Conservation (phyloP, 305 asterid species). For the Fraxinus dipetala region DNA sequence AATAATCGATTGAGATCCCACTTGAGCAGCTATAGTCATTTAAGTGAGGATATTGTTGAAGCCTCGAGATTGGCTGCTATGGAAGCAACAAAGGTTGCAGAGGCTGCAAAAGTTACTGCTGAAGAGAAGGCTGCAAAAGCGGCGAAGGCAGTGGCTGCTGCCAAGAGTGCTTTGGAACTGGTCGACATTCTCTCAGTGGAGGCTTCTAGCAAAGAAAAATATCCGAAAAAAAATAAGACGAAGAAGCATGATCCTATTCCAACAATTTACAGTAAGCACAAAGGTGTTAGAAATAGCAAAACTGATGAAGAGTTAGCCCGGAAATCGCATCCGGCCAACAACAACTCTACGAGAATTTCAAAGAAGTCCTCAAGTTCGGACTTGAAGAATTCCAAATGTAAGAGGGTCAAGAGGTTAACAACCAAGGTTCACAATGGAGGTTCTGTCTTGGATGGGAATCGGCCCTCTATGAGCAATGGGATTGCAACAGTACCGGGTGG, state of each 20-base stretch:
- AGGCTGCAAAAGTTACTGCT: slow-evolving; percentile 74
- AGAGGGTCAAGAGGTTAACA: slow-evolving; percentile 54
- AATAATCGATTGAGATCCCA: slow-evolving; percentile 46
- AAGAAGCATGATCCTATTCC: slow-evolving; percentile 79
- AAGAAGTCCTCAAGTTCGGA: slow-evolving; percentile 54
- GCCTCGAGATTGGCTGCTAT: slow-evolving; percentile 66
- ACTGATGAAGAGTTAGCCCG: slow-evolving; percentile 84
- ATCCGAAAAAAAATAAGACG: slow-evolving; percentile 60
- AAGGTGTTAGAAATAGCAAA: slow-evolving; percentile 43
- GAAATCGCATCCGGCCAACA: slow-evolving; percentile 68
- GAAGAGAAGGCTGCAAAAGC: slow-evolving; percentile 91
- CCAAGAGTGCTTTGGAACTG: slow-evolving; percentile 79
- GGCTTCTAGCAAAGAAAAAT: slow-evolving; percentile 37
- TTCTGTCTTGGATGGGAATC: slow-evolving; percentile 2
- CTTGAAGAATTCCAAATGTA: slow-evolving; percentile 47
- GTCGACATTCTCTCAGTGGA: slow-evolving; percentile 61
- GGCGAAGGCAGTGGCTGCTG: slow-evolving; percentile 82
- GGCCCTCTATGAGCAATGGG: slow-evolving; percentile 26
- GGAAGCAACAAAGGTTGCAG: slow-evolving; percentile 64
- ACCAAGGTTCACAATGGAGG: slow-evolving; percentile 31
- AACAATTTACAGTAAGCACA: slow-evolving; percentile 60
- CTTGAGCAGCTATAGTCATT: slow-evolving; percentile 43
- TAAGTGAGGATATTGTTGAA: slow-evolving; percentile 69
- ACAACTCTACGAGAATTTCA: slow-evolving; percentile 78
- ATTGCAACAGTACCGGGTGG: slow-evolving; percentile 29